These are phyloP conservation scores for Phytophthora podocarpi DNA, from an alignment of 352 stramenopile genomes.

Conservation along the genomic window DNA sequence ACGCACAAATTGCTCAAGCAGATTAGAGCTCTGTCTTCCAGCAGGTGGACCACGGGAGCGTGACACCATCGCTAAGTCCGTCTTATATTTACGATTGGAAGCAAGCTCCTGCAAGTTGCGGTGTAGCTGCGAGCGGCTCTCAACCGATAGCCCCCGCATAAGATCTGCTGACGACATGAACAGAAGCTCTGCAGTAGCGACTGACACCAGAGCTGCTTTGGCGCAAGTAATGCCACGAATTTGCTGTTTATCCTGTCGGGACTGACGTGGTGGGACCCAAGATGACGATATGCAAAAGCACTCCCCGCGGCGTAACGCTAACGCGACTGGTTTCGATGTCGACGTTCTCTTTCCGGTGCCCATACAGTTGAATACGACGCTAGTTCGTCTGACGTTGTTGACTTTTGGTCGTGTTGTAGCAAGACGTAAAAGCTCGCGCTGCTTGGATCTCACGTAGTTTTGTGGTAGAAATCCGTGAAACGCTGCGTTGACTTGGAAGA, in stretches of 20 bases:
- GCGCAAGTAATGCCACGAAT: conserved; percentile 42
- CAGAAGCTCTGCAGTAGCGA: conserved; percentile 46
- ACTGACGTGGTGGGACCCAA: conserved; percentile 52
- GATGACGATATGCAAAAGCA: conserved; percentile 61
- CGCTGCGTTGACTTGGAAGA: conserved; percentile 45
- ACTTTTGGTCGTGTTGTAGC: conserved; percentile 8
- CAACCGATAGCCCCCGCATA: conserved; percentile 31
- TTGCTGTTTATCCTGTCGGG: conserved; percentile 19
- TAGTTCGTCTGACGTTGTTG: conserved; percentile 1
- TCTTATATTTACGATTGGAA: conserved; percentile 3
- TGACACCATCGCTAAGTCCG: not conserved
- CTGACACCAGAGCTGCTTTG: conserved; percentile 51
- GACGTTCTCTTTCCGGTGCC: not conserved
- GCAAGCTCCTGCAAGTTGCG: conserved; percentile 38
- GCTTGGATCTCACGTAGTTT: conserved; percentile 36
- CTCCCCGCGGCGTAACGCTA: conserved; percentile 41
- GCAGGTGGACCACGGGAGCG: not conserved
- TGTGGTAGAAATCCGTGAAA: conserved; percentile 63
- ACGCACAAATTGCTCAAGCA: conserved; percentile 31
- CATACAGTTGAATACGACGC: conserved; percentile 15
- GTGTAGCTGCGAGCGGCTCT: conserved; percentile 45
- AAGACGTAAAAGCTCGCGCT: conserved; percentile 21
- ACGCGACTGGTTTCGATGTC: conserved; percentile 12
- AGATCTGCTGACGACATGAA: conserved; percentile 58
- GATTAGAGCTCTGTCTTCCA: conserved; percentile 20